Evolutionary conservation across 192 early-diverging fungal species (phyloP).

Genomic region (Kickxella alabastrina): DNA sequence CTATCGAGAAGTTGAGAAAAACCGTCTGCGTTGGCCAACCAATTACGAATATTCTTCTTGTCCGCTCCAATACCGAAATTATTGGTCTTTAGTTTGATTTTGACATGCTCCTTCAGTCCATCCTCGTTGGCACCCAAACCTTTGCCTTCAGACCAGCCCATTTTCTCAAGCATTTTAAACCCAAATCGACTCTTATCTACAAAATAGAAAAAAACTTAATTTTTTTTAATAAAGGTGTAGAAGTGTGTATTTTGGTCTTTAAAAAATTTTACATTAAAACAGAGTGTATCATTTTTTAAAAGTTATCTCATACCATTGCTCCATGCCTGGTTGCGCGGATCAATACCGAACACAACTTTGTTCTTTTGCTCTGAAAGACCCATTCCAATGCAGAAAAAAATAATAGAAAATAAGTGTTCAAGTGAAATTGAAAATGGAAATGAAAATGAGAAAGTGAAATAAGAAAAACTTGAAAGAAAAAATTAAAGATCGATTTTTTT

Average conservation of each 20-base stretch:
- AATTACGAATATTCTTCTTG: slow-evolving; percentile 83
- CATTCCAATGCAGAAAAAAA: slow-evolving; percentile 15
- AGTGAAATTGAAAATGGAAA: not conserved
- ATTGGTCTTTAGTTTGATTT: slow-evolving; percentile 81
- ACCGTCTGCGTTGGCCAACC: slow-evolving; percentile 89
- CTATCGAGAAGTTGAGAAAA: slow-evolving; percentile 76
- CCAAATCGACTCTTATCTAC: slow-evolving; percentile 79
- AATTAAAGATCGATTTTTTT: not conserved
- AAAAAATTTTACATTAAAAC: too few species aligned
- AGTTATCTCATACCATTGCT: slow-evolving; percentile 60
- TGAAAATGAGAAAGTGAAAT: not conserved
- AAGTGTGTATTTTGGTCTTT: too few species aligned
- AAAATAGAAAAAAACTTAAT: not conserved
- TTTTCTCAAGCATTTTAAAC: slow-evolving; percentile 85
- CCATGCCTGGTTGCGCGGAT: slow-evolving; percentile 93
- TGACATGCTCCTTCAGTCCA: slow-evolving; percentile 80
- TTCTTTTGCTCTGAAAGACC: slow-evolving; percentile 43
- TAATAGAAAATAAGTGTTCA: not conserved
- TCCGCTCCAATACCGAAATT: slow-evolving; percentile 88
- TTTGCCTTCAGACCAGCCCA: slow-evolving; percentile 95
- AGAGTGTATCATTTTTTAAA: too few species aligned
- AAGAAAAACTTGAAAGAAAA: not conserved
- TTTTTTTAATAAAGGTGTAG: too few species aligned
- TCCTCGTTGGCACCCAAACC: slow-evolving; percentile 87
- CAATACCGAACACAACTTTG: slow-evolving; percentile 56